Base-by-base conservation (phyloP, 2,329 filamentous ascomycete species). In the Claviceps capensis region DNA sequence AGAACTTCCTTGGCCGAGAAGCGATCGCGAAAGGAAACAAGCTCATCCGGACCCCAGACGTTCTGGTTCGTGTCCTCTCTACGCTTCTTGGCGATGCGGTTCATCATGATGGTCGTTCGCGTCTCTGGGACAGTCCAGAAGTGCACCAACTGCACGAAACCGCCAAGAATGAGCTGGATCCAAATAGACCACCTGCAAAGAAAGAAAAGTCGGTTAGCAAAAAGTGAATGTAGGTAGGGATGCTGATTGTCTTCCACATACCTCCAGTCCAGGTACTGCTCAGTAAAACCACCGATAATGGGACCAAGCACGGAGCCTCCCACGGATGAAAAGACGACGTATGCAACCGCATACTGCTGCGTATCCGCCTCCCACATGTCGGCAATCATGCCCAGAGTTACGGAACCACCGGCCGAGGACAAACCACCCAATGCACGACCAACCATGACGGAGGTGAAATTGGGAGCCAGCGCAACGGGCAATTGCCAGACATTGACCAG, bases 111-210 rank as follows among this genome's bases (percentile, higher is more conserved):
- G 4, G 83, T 88, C 0, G 81, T 78, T 50, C 87, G 76, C 0
- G 88, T 93, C 66, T 93, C 88, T 1, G 86, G 86, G 1, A 93
- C 87, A 7, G 80, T 72, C 53, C 85, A 61, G 48, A 84, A 70
- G 62, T 89, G 85, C 4, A 86, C 61, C 4, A 78, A 17, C 62
- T 90, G 86, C 3, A 88, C 79, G 37, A 79, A 74, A 8, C 69
- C 83, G 17, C 87, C 86, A 50, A 91, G 81, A 58, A 90, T 88
- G 56, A 91, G 77, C 66, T 90, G 86, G 54, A 91, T 85, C 87
- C 88, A 93, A 63, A 91, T 89, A 51, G 76, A 80, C 84, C 84
- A 71, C 42, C 65, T 68, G 19, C 13, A 5, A 37, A 7, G 13
- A 16, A 7, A 3, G 4, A 37, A n/a, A 2, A 30, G 8, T 45